A percentile compares a stretch with the other conserved stretches of the same genome.
phyloP scores from a whole-genome alignment of 1,139 yeast species.

The Diutina catenulata region DNA sequence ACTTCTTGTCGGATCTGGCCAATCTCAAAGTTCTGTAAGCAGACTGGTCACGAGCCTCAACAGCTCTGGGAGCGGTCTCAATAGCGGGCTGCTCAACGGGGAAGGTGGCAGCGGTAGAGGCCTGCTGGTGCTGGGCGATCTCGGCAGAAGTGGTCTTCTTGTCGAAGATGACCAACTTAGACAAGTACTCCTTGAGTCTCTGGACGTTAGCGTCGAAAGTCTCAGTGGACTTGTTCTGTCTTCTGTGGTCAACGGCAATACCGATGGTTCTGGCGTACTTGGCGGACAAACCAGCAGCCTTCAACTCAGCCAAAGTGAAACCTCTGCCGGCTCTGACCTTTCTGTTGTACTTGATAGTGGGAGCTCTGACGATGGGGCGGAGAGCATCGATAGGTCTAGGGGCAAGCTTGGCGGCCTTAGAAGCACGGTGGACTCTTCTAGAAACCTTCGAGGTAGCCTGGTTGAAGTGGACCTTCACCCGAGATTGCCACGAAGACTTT shows the following conservation, averaged over 20 bases:
- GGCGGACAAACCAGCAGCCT: slow-evolving; percentile 94
- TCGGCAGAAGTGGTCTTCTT: slow-evolving; percentile 48
- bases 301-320: slow-evolving; percentile 94
- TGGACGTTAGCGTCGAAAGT: slow-evolving; percentile 89
- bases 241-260: slow-evolving; percentile 99
- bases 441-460: slow-evolving; percentile 98
- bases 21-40: slow-evolving; percentile 94
- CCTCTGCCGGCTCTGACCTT: slow-evolving; percentile 99
- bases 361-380: slow-evolving; percentile 98
- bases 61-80: slow-evolving; percentile 83
- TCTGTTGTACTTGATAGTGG: slow-evolving; percentile 98
- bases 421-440: slow-evolving; percentile 90
- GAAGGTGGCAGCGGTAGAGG: slow-evolving; percentile 65
- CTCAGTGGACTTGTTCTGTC: slow-evolving; percentile 97
- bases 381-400: slow-evolving; percentile 95
- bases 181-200: slow-evolving; percentile 93
- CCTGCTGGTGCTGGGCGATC: slow-evolving; percentile 66
- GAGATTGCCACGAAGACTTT: slow-evolving; percentile 98
- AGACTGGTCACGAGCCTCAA: slow-evolving; percentile 71
- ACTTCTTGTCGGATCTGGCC: slow-evolving; percentile 90
- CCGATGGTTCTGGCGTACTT: slow-evolving; percentile 98
- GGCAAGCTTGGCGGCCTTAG: slow-evolving; percentile 91
- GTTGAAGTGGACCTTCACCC: slow-evolving; percentile 98
- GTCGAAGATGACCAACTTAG: slow-evolving; percentile 94
- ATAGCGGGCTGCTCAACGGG: slow-evolving; percentile 75